Conservation (phyloP, 2,329 filamentous ascomycete species). For the Neofusicoccum kwambonambiense region DNA sequence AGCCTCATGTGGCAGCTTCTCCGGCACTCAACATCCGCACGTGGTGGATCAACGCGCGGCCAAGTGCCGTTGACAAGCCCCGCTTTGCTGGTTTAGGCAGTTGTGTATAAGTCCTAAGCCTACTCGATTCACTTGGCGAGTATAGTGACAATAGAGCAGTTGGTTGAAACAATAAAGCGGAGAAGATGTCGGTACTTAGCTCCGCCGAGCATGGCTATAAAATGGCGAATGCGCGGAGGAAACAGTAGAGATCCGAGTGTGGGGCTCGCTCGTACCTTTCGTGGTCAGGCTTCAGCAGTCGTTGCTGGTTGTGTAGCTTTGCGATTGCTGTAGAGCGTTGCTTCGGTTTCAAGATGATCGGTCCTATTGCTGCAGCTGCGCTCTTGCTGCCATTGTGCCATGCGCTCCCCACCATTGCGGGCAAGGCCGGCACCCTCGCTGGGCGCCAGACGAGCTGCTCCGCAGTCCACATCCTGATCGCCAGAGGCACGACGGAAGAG, state of each 20-base stretch:
- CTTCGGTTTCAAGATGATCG: not conserved
- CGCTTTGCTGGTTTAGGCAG: constrained; percentile 1
- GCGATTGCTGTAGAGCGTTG: not conserved
- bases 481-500: constrained; percentile 12
- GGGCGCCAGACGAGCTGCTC: constrained; percentile 9
- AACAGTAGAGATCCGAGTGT: not conserved
- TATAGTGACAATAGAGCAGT: not conserved
- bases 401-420: constrained; percentile 1
- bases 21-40: not conserved
- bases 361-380: not conserved
- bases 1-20: not conserved
- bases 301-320: not conserved
- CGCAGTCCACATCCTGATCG: constrained; percentile 4
- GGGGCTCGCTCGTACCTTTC: not conserved
- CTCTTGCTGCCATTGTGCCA: constrained; percentile 5
- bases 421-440: not conserved
- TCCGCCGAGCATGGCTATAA: not conserved
- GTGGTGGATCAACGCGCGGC: not conserved
- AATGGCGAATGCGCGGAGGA: not conserved
- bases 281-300: not conserved
- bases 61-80: not conserved
- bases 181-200: not conserved
- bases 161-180: not conserved
- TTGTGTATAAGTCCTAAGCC: not conserved
- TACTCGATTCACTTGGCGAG: not conserved